Percentiles rank a stretch among this genome's conserved stretches.
These are phyloP conservation scores for Acanthamoeba quina DNA, from an alignment of 208 protist genomes.

Conservation along the genomic window DNA sequence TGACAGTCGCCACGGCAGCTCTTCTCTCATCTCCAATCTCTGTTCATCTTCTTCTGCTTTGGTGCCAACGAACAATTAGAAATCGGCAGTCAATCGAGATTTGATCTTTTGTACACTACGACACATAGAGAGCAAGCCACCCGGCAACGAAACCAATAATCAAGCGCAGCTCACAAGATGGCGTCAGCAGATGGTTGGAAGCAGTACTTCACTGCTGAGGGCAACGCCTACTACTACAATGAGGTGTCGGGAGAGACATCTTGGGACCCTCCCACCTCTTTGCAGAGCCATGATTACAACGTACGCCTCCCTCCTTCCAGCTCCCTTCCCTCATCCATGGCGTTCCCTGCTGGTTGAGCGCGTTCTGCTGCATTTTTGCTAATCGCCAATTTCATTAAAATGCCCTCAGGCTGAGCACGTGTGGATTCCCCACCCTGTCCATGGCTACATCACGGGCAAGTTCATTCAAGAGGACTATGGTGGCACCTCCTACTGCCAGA, in stretches of 20 bases:
- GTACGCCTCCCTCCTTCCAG: background rate
- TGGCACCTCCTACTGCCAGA: constrained; percentile 53
- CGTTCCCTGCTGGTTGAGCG: background rate
- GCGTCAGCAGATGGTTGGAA: constrained; percentile 49
- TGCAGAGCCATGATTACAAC: background rate
- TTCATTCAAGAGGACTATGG: constrained; percentile 73
- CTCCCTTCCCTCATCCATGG: background rate
- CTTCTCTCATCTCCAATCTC: no score
- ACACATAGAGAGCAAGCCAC: background rate
- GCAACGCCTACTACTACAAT: constrained; percentile 82
- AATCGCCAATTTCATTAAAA: background rate
- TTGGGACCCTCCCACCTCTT: constrained; percentile 75
- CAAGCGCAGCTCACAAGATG: background rate
- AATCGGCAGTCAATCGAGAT: no score
- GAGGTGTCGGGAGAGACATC: constrained; percentile 79
- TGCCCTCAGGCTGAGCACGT: constrained; percentile 75
- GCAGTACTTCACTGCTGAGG: constrained; percentile 76
- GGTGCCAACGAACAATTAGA: no score
- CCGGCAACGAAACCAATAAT: background rate
- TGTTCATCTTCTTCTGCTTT: no score
- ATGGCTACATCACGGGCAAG: constrained; percentile 81
- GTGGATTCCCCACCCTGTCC: constrained; percentile 81
- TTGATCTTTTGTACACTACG: background rate
- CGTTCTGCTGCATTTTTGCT: background rate
- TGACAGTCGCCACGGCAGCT: no score